A percentile compares a stretch with the other conserved stretches of the same genome.
phyloP scores from a whole-genome alignment of 2,329 filamentous ascomycete species.

The Paracamarosporium sp. region DNA sequence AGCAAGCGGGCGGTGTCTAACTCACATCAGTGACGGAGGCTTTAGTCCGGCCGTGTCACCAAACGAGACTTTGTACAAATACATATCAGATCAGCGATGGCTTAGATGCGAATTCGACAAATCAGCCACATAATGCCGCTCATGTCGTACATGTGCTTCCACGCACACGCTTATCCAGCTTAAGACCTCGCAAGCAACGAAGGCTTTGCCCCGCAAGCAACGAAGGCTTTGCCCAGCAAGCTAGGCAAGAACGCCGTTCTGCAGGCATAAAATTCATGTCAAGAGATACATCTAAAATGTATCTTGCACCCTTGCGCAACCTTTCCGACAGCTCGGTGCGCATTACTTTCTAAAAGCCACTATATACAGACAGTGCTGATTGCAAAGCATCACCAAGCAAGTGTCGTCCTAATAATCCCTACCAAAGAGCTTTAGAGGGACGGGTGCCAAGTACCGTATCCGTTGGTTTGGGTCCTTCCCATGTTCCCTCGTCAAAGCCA shows the following conservation, averaged over 20 bases:
- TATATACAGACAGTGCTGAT: not conserved
- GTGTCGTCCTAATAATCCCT: not conserved
- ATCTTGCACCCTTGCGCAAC: too few relatives aligned
- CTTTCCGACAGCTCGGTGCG: too few relatives aligned
- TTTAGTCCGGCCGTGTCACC: not conserved
- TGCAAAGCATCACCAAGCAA: not conserved
- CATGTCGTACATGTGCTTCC: not conserved
- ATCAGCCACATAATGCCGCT: not conserved
- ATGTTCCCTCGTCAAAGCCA: conserved; percentile 2
- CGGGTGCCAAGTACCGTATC: conserved; percentile 1
- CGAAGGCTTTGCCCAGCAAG: too few relatives aligned
- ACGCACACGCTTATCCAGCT: not conserved
- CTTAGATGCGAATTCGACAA: not conserved
- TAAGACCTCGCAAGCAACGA: conserved; percentile 4
- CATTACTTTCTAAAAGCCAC: not conserved
- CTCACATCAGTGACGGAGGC: not conserved
- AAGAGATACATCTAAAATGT: not conserved
- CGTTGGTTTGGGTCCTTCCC: not conserved
- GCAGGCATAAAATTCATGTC: not conserved
- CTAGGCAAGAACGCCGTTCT: not conserved
- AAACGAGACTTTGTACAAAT: not conserved
- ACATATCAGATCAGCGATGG: too few relatives aligned
- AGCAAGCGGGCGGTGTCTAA: not conserved
- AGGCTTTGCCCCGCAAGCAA: not conserved
- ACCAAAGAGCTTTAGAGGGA: not conserved